Base-by-base conservation (phyloP, 2,329 filamentous ascomycete genomes). In the Diaporthe sp. region DNA sequence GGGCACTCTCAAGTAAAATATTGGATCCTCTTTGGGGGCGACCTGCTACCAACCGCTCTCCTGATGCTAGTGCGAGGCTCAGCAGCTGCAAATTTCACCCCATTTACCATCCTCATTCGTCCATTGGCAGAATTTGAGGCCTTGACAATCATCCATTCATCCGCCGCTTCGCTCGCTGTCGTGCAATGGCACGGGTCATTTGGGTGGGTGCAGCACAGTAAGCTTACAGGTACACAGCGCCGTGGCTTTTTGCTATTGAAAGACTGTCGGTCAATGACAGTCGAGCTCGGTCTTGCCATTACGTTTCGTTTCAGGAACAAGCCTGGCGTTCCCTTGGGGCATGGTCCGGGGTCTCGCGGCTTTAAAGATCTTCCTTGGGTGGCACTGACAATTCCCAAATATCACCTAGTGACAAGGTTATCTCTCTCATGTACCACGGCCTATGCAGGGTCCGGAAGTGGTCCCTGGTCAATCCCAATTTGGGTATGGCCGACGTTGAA, bases 321-420 rank as follows among this genome's bases (percentile, higher is more conserved):
- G n/a, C 64, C 45, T 52, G 64, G 47, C 64, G 33, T 38, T 17
- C 45, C 45, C 22, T 30, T 30, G 28, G 45, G 30, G 25, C 57
- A 61, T 54, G 70, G 70, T 42, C 70, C 57, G 47, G 45, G 70
- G 54, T 68, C 64, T 68, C 64, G 64, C 64, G 64, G 64, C 64
- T 68, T 54, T 68, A 68, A 40, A 54, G 45, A 68, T 68, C 64
- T 54, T 54, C 64, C 64, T 54, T 54, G 64, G 64, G 64, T 68
- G 64, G 64, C 64, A 68, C 64, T 68, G 64, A 68, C 64, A 68
- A 54, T 68, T 68, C 64, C 64, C 45, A 54, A 40, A 68, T 54
- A 30, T 68, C 64, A 68, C 47, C 64, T 54, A 54, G 64, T 22
- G 64, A 68, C 64, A 68, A 54, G 47, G 64, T 40, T 68, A 68